Evolutionary conservation across 2,329 filamentous ascomycete species (phyloP).

Genomic region (Botrytis byssoidea): DNA sequence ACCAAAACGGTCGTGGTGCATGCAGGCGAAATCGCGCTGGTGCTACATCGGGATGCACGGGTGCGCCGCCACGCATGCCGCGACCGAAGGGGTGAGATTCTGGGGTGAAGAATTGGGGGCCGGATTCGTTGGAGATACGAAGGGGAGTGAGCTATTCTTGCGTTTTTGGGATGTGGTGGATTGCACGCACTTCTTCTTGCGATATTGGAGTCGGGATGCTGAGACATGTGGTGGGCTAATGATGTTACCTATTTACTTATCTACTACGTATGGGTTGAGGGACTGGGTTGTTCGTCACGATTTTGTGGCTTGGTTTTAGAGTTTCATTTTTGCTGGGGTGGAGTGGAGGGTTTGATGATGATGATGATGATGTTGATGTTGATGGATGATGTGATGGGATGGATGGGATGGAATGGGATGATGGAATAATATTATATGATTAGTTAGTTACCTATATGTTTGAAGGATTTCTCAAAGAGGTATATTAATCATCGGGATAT

Average conservation of each 20-base stretch:
- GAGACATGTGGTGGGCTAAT: conserved; percentile 8
- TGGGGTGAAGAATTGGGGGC: not conserved
- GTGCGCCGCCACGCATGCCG: not conserved
- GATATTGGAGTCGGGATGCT: not conserved
- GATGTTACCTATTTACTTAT: not conserved
- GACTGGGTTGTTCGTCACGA: not conserved
- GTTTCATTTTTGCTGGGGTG: no score
- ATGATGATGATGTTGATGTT: no score
- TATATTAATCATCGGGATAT: not conserved
- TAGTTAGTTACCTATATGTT: not conserved
- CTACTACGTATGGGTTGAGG: not conserved
- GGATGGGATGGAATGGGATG: not conserved
- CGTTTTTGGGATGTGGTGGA: no score
- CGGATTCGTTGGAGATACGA: conserved; percentile 14
- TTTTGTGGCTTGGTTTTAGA: not conserved
- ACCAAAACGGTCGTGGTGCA: conserved; percentile 13
- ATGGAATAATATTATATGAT: not conserved
- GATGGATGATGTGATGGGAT: not conserved
- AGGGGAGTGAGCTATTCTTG: not conserved
- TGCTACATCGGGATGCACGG: not conserved
- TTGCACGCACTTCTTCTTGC: no score
- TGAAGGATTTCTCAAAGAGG: not conserved
- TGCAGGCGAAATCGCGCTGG: not conserved
- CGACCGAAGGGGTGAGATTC: not conserved
- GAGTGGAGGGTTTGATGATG: no score